Percentiles rank a stretch among this genome's conserved stretches.
These are phyloP conservation scores for Candida piceae DNA, from an alignment of 805 yeast genomes.

Conservation along the genomic window DNA sequence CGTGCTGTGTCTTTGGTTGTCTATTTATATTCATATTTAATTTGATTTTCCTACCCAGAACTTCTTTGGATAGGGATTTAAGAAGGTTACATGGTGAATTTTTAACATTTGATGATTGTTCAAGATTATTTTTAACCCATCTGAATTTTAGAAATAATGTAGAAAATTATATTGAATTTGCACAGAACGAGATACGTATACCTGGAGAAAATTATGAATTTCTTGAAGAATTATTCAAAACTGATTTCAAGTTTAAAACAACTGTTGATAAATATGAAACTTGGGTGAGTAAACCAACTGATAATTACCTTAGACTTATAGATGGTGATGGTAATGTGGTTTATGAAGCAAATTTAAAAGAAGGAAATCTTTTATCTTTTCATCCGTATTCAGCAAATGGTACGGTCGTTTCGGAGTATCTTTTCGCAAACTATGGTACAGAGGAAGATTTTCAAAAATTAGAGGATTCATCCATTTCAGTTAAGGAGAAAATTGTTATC, in stretches of 20 bases:
- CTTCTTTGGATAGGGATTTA: constrained; percentile 77
- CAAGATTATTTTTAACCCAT: constrained; percentile 45
- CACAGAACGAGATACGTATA: constrained; percentile 17
- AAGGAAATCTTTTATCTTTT: constrained; percentile 40
- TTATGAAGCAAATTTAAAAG: constrained; percentile 47
- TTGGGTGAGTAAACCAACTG: constrained; percentile 48
- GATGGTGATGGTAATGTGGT: constrained; percentile 31
- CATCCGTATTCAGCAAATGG: constrained; percentile 66
- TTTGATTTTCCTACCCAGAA: constrained; percentile 73
- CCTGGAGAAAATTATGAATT: constrained; percentile 23
- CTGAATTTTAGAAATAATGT: constrained; percentile 21
- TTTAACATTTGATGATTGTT: constrained; percentile 64
- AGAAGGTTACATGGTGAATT: constrained; percentile 65
- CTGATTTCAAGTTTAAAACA: constrained; percentile 32
- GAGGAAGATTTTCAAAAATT: constrained; percentile 47
- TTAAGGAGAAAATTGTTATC: constrained; percentile 54
- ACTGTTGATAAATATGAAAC: constrained; percentile 51
- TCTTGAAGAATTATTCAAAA: constrained; percentile 12
- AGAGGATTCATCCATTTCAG: constrained; percentile 34
- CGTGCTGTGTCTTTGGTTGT: constrained; percentile 45
- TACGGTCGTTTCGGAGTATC: constrained; percentile 47
- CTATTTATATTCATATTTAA: constrained; percentile 51
- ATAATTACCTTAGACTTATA: constrained; percentile 36
- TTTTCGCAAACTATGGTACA: constrained; percentile 59
- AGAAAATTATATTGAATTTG: constrained; percentile 13